Percentiles rank a stretch among this genome's conserved stretches.
phyloP scores from a whole-genome alignment of 2,329 filamentous ascomycete species.

The Pleomassaria siparia region DNA sequence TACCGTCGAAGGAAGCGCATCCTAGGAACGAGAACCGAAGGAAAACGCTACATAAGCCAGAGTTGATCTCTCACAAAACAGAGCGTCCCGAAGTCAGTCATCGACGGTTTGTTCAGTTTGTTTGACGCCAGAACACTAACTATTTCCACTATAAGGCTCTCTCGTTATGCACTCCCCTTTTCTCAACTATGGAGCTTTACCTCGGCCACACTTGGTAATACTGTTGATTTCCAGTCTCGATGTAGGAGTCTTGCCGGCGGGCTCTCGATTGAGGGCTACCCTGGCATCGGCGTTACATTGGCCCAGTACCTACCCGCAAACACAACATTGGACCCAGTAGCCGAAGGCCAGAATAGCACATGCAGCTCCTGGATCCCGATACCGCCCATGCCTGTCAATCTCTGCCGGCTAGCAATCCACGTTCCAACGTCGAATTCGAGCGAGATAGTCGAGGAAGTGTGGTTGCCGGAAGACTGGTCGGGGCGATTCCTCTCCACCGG shows the following conservation, averaged over 20 bases:
- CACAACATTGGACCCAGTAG: constrained; percentile 4
- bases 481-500: constrained; percentile 37
- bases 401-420: constrained; percentile 38
- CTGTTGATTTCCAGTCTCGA: not conserved
- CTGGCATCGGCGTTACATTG: constrained; percentile 2
- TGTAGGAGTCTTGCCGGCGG: not conserved
- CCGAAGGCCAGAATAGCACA: constrained; percentile 4
- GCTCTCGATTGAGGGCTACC: not conserved
- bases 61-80: no score
- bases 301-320: constrained; percentile 5
- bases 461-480: constrained; percentile 43
- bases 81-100: no score
- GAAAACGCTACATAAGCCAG: no score
- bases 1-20: no score
- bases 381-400: constrained; percentile 22
- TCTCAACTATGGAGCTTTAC: no score
- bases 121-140: no score
- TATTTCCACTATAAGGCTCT: no score
- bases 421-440: constrained; percentile 33
- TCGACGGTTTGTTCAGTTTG: no score
- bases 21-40: no score
- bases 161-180: no score
- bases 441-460: constrained; percentile 41
- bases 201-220: no score
- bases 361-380: not conserved